Evolutionary conservation across 176 grass and related monocot genomes (phyloP).

Genomic region (Carex cristatella): DNA sequence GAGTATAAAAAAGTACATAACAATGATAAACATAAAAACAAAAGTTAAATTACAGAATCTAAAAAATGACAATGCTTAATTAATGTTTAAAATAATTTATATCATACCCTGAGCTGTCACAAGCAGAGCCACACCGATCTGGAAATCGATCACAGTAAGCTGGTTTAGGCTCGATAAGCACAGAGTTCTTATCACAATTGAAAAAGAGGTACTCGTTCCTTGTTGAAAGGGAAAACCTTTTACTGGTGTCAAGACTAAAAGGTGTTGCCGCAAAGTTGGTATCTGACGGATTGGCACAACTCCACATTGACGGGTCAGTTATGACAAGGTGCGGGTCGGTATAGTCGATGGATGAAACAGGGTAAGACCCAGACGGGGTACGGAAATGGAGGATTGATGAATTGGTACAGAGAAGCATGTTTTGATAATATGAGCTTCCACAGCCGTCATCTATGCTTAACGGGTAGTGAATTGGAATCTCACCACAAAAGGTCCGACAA

Average conservation of each 20-base stretch:
- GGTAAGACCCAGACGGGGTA: constrained; percentile 78
- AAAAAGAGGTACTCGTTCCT: constrained; percentile 93
- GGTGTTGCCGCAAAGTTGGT: constrained; percentile 30
- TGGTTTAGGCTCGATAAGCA: constrained; percentile 73
- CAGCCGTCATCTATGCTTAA: constrained; percentile 81
- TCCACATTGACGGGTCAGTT: constrained; percentile 85
- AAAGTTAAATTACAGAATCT: not conserved
- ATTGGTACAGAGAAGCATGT: constrained; percentile 62
- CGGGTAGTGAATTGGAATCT: constrained; percentile 63
- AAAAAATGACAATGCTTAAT: not conserved
- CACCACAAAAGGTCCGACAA: constrained; percentile 66
- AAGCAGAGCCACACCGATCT: constrained; percentile 66
- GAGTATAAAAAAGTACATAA: not conserved
- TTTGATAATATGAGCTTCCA: constrained; percentile 92
- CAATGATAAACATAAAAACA: not conserved
- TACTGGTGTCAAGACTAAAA: constrained; percentile 96
- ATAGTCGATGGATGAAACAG: constrained; percentile 57
- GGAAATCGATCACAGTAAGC: constrained; percentile 68
- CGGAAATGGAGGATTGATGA: constrained; percentile 58
- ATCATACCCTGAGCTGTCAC: constrained; percentile 58
- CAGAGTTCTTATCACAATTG: constrained; percentile 52
- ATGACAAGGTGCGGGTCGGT: constrained; percentile 78
- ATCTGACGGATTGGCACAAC: constrained; percentile 39
- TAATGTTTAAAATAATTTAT: not conserved
- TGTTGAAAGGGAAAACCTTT: constrained; percentile 70